These are phyloP conservation scores for Lentinus brumalis DNA, from an alignment of 768 basidiomycete species.

Conservation along the genomic window DNA sequence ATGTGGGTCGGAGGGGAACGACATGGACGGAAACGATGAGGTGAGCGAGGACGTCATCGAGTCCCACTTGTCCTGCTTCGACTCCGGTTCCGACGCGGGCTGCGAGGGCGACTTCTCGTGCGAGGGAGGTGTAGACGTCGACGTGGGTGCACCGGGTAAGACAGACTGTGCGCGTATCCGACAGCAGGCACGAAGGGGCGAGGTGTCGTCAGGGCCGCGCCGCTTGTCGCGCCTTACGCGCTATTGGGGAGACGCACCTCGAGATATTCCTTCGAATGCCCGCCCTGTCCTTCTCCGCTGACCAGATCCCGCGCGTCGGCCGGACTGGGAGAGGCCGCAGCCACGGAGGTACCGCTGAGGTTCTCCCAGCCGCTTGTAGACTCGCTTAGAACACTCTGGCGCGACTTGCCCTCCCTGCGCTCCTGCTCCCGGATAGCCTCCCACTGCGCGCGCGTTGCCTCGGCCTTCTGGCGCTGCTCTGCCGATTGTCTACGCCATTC, in stretches of 20 bases:
- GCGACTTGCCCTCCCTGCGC: slow-evolving; percentile 26
- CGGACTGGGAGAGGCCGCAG: slow-evolving; percentile 36
- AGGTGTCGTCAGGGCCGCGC: slow-evolving; percentile 4
- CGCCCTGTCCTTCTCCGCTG: slow-evolving; percentile 36
- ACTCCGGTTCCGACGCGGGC: slow-evolving; percentile 30
- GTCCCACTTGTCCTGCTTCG: slow-evolving; percentile 64
- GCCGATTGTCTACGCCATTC: slow-evolving; percentile 76
- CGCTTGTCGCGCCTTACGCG: slow-evolving; percentile 18
- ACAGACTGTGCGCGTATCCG: slow-evolving; percentile 8
- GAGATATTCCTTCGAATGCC: slow-evolving; percentile 25
- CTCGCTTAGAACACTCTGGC: slow-evolving; percentile 25
- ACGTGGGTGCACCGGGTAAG: slow-evolving; percentile 13
- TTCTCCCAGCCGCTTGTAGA: slow-evolving; percentile 41
- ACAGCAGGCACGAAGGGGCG: background rate
- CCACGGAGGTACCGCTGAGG: slow-evolving; percentile 27
- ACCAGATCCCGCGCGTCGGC: slow-evolving; percentile 44
- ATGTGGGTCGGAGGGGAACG: slow-evolving; percentile 65
- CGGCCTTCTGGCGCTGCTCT: slow-evolving; percentile 72
- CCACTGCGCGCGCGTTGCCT: slow-evolving; percentile 72
- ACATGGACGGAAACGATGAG: slow-evolving; percentile 78
- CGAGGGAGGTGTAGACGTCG: slow-evolving; percentile 6
- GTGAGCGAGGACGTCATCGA: slow-evolving; percentile 48
- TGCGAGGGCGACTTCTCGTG: slow-evolving; percentile 15
- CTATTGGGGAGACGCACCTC: slow-evolving; percentile 31
- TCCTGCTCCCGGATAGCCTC: slow-evolving; percentile 64